These are phyloP conservation scores for Zarea fungicola DNA, from an alignment of 2,329 filamentous ascomycete genomes.

Conservation along the genomic window DNA sequence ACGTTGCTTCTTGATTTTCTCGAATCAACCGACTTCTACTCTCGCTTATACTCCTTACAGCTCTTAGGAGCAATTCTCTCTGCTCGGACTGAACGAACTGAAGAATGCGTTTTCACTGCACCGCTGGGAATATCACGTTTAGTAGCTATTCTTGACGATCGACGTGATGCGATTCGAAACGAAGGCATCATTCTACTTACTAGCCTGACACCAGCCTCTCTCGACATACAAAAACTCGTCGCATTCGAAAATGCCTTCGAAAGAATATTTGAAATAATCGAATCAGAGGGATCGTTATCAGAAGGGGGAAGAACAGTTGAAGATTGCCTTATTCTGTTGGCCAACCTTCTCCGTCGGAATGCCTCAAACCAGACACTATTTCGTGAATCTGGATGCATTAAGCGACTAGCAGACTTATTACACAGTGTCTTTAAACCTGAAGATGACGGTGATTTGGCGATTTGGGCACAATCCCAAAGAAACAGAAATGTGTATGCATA, in stretches of 20 bases:
- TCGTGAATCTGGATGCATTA: slow-evolving; percentile 79
- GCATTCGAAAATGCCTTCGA: slow-evolving; percentile 95
- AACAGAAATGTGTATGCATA: slow-evolving; percentile 92
- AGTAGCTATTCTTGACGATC: slow-evolving; percentile 78
- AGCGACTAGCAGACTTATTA: slow-evolving; percentile 65
- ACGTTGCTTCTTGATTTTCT: slow-evolving; percentile 84
- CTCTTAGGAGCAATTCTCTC: slow-evolving; percentile 80
- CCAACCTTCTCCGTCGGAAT: slow-evolving; percentile 83
- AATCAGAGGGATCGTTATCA: slow-evolving; percentile 71
- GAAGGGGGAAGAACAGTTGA: slow-evolving; percentile 85
- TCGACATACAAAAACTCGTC: slow-evolving; percentile 89
- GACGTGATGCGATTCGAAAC: slow-evolving; percentile 80
- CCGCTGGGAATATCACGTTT: slow-evolving; percentile 83
- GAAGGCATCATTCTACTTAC: slow-evolving; percentile 83
- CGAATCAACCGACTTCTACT: slow-evolving; percentile 82
- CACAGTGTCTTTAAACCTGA: slow-evolving; percentile 51
- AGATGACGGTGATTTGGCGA: slow-evolving; percentile 56
- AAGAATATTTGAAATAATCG: slow-evolving; percentile 75
- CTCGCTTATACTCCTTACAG: slow-evolving; percentile 84
- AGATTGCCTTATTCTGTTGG: slow-evolving; percentile 85
- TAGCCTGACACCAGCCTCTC: slow-evolving; percentile 77
- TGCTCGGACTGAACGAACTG: slow-evolving; percentile 82
- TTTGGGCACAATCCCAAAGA: slow-evolving; percentile 70
- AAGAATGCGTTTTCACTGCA: slow-evolving; percentile 88
- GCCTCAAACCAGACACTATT: slow-evolving; percentile 91